Base-by-base conservation (phyloP, 768 basidiomycete species). In the Mycena amicta region DNA sequence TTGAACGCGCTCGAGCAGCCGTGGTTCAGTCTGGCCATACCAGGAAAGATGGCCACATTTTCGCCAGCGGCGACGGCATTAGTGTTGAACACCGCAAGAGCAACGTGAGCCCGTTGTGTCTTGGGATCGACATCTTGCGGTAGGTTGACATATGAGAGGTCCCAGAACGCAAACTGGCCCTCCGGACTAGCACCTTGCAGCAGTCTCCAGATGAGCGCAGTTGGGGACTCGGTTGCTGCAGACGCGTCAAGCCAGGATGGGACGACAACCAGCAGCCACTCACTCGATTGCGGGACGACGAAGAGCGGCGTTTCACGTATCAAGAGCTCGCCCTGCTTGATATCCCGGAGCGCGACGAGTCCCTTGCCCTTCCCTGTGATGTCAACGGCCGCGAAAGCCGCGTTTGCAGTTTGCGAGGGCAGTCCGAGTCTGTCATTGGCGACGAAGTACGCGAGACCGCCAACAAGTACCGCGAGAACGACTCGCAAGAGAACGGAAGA, bases 1-100 rank as follows among this genome's bases (percentile, higher is more conserved):
- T 88, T 88, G 73, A 90, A 89, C 5, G 85, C 85, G 53, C 79
- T 75, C 3, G 86, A 82, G 65, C 87, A 89, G 0, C 84, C 87
- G 60, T 89, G 88, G 62, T 90, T 90, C 59, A 89, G 62, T 41
- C 87, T 76, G 13, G 86, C 85, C 78, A 84, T 86, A 22, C 68
- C 74, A n/a, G 86, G 86, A 67, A 88, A 89, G n/a, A 90, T 74
- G 0, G 86, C 87, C 3, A 82, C 81, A 20, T 71, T 66, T 1
- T 75, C 70, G 1, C 83, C 84, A 3, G 85, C 80, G 3, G 80
- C 71, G 5, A 88, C 83, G 1, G 83, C 84, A 63, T 89, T 89
- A 3, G 87, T 88, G 67, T 86, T 79, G 67, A 88, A 84, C 56
- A 86, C 88, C 0, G 85, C 84, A 18, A 89, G 71, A 0, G 83